Evolutionary conservation across 768 basidiomycete species (phyloP), one percentile per base, ranked within the genome.

Genomic region (Phlegmacium glaucopus): DNA sequence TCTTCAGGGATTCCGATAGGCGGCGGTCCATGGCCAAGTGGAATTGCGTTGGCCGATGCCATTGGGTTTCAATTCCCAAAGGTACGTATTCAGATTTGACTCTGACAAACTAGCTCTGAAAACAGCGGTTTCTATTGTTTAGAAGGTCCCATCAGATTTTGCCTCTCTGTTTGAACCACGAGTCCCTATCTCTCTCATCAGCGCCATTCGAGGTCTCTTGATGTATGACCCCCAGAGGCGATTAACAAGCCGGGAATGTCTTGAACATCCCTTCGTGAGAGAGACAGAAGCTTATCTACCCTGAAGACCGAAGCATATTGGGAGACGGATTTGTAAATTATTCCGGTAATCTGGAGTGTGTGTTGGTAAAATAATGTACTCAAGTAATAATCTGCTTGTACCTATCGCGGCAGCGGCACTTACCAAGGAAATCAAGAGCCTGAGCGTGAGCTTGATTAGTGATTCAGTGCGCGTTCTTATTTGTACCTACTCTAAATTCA

Each of bases 191-290:
- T 87, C 79, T 37, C 76, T 97, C 37, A 71, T 96, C 57, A 83
- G 91, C 54, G 90, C 88, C 67, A 92, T 96, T 58, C 73, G 80
- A 39, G 87, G 90, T 57, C 72, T 95, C 10, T 79, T 97, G 49
- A 85, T 80, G 55, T 96, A 94, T 69, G 88, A 96, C 58, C 93
- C 94, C 9, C 80, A 82, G 16, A 68, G 72, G 22, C 84, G 94
- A 27, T 71, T 94, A 36, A 94, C 92, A 2, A 84, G 89, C 41
- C 74, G 74, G 32, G 77, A 89, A 60, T 93, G 91, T 61, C 67
- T 94, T 52, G 78, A 90, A 18, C 91, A 94, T 61, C 72, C 80
- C 22, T 96, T 95, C 70, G 82, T 95, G 48, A 74, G 76, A 45
- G 87, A 94, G 64, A 87, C 85, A 9, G 48, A 50, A 16, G n/a